Base-by-base conservation (phyloP, 2,329 filamentous ascomycete species). In the Thielaviopsis punctulata region DNA sequence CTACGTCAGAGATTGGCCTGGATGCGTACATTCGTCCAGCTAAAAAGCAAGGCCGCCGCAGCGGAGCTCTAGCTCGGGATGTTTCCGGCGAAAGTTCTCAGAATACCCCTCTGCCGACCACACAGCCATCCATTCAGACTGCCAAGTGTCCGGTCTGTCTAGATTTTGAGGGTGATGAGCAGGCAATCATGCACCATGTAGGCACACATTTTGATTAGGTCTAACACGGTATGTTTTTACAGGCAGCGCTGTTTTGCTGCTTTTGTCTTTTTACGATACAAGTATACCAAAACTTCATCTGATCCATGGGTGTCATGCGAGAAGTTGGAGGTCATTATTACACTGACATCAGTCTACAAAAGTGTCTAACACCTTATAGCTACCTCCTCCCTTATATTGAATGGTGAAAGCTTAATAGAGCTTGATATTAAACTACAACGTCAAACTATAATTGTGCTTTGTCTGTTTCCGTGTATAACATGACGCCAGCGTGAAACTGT, bases 161-260 rank as follows among this genome's bases (percentile, higher is more conserved):
- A 2, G 64, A 60, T 0, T 86, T 86, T 62, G 72, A 81, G 57
- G 82, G 82, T 1, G 82, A 86, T 57, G 81, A 82, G 59, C 66
- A 68, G 1, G 82, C 82, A 8, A 79, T 86, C 9, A 75, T 76
- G 9, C 72, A 81, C 63, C 82, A 86, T 59, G 79, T 86, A 54
- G 75, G 76, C 23, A 62, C 59, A 2, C 78, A 82, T 60, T 79
- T 82, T 46, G 59, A 43, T 10, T 52, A 48, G 36, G 4, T 27
- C n/a, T 22, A 8, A 13, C 27, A 19, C 22, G 3, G 47, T 5
- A 36, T 36, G 19, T n/a, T n/a, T n/a, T n/a, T n/a, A n/a, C n/a
- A n/a, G n/a, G n/a, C n/a, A n/a, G n/a, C n/a, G n/a, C n/a, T n/a
- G n/a, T n/a, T n/a, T n/a, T n/a, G n/a, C n/a, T n/a, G n/a, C n/a